Evolutionary conservation across 1,284 basidiomycete species (phyloP).

Genomic region (Porodaedalea pini): DNA sequence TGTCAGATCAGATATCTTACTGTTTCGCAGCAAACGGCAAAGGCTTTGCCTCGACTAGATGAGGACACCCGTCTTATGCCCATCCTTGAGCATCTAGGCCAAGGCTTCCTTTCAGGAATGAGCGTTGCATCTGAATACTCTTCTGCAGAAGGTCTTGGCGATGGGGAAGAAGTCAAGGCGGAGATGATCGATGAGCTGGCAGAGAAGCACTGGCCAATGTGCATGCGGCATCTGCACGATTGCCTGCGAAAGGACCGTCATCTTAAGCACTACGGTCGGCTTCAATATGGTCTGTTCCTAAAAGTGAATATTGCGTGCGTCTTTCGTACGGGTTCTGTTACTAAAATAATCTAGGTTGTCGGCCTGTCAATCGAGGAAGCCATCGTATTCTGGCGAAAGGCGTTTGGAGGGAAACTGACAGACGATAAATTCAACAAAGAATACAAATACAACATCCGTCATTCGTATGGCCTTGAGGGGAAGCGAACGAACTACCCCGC

Average conservation of each 20-base stretch:
- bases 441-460: constrained; percentile 96
- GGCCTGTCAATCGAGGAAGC: constrained; percentile 96
- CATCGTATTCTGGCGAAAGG: constrained; percentile 88
- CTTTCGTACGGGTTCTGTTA: constrained; percentile 1
- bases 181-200: constrained; percentile 93
- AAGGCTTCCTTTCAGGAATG: constrained; percentile 86
- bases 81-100: constrained; percentile 88
- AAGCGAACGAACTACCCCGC: constrained; percentile 93
- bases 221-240: constrained; percentile 91
- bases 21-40: constrained; percentile 71
- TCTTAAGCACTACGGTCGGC: constrained; percentile 87
- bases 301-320: constrained; percentile 59
- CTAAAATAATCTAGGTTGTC: constrained; percentile 58
- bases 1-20: constrained; percentile 15
- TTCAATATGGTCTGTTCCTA: constrained; percentile 93
- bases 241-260: constrained; percentile 77
- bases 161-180: constrained; percentile 74
- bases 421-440: constrained; percentile 99
- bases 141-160: constrained; percentile 46
- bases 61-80: constrained; percentile 93
- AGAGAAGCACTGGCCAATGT: constrained; percentile 88
- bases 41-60: constrained; percentile 88
- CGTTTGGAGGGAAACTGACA: constrained; percentile 69
- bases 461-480: constrained; percentile 93
- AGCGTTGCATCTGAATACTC: constrained; percentile 76